Evolutionary conservation across 2,329 filamentous ascomycete genomes (phyloP).

Genomic region (Colletotrichum chlorophyti): DNA sequence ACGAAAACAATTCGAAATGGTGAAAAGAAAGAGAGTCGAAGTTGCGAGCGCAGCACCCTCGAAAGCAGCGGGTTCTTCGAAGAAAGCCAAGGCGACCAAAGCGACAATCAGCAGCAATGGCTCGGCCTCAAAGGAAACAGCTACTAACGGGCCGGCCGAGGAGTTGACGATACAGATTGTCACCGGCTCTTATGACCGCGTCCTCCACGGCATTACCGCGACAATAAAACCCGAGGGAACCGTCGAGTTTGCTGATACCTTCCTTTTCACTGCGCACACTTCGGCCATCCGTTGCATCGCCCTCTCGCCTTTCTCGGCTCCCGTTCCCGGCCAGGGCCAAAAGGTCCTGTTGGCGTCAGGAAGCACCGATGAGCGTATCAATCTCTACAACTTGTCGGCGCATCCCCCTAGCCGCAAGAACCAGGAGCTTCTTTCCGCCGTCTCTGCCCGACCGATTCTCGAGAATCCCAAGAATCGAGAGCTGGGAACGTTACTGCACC

Average conservation of each 20-base stretch:
- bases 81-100: conserved; percentile 45
- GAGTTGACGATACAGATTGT: conserved; percentile 81
- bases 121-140: conserved; percentile 14
- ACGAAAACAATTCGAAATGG: conserved; percentile 40
- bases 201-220: conserved; percentile 90
- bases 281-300: conserved; percentile 91
- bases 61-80: conserved; percentile 34
- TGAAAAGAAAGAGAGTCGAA: conserved; percentile 56
- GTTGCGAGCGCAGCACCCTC: conserved; percentile 33
- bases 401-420: conserved; percentile 65
- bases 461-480: conserved; percentile 90
- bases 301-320: conserved; percentile 76
- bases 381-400: conserved; percentile 87
- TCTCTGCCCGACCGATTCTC: conserved; percentile 75
- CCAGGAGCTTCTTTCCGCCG: conserved; percentile 67
- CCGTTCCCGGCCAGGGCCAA: conserved; percentile 67
- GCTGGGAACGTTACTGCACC: conserved; percentile 85
- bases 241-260: conserved; percentile 84
- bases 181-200: conserved; percentile 91
- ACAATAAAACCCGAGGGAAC: conserved; percentile 56
- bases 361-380: conserved; percentile 92
- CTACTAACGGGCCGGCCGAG: conserved; percentile 23
- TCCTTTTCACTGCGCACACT: conserved; percentile 92
- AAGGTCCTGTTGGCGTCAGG: conserved; percentile 92
- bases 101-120: no score